Base-by-base conservation (phyloP, 1,139 yeast species). In the Hanseniaspora uvarum region DNA sequence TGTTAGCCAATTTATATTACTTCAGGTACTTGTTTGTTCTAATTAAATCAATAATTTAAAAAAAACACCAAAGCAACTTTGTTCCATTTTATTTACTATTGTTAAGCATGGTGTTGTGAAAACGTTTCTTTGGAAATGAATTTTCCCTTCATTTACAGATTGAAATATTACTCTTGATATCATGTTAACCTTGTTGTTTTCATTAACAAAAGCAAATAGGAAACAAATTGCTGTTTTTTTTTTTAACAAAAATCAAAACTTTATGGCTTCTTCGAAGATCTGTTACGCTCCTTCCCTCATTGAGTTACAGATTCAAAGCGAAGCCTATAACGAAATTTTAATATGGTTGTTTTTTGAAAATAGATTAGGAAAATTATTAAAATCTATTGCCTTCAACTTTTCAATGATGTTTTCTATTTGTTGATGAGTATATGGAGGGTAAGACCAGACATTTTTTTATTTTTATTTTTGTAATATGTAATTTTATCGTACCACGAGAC, bases 271-370 rank as follows among this genome's bases (percentile, higher is more conserved):
- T 78, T 79, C 84, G 84, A 79, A 79, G 84, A 79, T 79, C 76
- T 75, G 39, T 65, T 72, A 70, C 67, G 71, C 75, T 76, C 70
- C 66, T 63, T 58, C 60, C 62, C 66, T 62, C 70, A 65, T 75
- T 79, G 79, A 81, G 72, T 65, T 73, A 69, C 68, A 70, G 81
- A 79, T 79, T 79, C 84, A 79, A 79, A 79, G 81, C 80, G 83
- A 76, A 70, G 83, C 82, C 83, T 63, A 79, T 75, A 79, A 46
- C 55, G 58, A 56, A 37, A 46, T 46, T 46, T 31, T 40, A 48
- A 43, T 33, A 24, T 50, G 50, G 39, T 44, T 28, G 47, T 36
- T 40, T 49, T 49, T 24, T 44, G 46, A 44, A 41, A 33, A 37
- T 39, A 39, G 41, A 39, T 52, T 46, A 37, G 24, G 47, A 38